Conservation (phyloP, 257 asterid genomes). For the Henckelia pumila region DNA sequence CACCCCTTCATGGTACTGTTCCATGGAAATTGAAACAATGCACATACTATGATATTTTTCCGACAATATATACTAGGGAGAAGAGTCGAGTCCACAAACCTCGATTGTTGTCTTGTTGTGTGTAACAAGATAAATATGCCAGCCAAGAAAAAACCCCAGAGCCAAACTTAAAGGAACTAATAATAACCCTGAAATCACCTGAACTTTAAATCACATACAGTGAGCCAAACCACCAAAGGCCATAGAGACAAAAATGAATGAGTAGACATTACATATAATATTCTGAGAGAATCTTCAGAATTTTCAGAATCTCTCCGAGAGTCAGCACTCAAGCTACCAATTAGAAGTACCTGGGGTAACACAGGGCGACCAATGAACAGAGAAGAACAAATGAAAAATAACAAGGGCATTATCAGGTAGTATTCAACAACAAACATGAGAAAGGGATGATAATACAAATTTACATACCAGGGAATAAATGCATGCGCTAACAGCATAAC, state of each 20-base stretch:
- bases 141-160: slow-evolving; percentile 61
- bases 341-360: slow-evolving; percentile 58
- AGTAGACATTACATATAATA: slow-evolving; percentile 56
- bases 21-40: slow-evolving; percentile 21
- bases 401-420: not conserved
- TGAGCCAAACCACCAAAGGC: slow-evolving; percentile 27
- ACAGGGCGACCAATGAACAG: slow-evolving; percentile 12
- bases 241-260: not conserved
- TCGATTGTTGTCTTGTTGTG: slow-evolving; percentile 92
- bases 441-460: slow-evolving; percentile 3
- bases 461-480: slow-evolving; percentile 78
- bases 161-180: slow-evolving; percentile 75
- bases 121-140: slow-evolving; percentile 74
- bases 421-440: not conserved
- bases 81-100: slow-evolving; percentile 39
- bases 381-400: not conserved
- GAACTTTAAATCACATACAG: slow-evolving; percentile 28
- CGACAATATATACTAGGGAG: slow-evolving; percentile 6
- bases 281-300: slow-evolving; percentile 44
- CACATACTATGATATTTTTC: not conserved
- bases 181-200: slow-evolving; percentile 75
- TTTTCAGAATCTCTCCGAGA: slow-evolving; percentile 38
- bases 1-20: slow-evolving; percentile 89
- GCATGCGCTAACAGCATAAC: slow-evolving; percentile 74
- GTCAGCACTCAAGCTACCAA: slow-evolving; percentile 65